A percentile compares a stretch with the other conserved stretches of the same genome.
Conservation (phyloP, 192 early-diverging fungal species). For the Podila verticillata region DNA sequence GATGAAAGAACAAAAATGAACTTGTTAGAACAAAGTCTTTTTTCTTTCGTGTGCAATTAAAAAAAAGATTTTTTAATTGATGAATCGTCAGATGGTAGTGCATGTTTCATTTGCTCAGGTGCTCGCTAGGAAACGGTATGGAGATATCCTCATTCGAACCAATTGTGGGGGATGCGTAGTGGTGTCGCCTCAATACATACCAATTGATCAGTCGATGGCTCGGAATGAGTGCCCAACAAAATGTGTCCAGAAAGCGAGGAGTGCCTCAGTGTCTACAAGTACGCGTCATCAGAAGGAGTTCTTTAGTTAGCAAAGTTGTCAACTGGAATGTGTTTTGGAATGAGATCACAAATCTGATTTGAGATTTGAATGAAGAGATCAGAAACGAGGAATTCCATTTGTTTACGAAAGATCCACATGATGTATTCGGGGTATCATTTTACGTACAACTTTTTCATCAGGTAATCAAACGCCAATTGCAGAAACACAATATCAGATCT, state of each 20-base stretch:
- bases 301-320: neutral
- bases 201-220: neutral
- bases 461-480: constrained; percentile 6
- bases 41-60: neutral
- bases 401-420: constrained; percentile 53
- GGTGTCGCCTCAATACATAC: neutral
- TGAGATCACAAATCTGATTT: neutral
- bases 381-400: constrained; percentile 58
- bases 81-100: constrained; percentile 57
- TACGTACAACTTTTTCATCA: constrained; percentile 57
- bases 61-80: constrained; percentile 8
- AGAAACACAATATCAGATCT: neutral
- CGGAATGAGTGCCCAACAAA: no score
- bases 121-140: constrained; percentile 55
- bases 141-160: constrained; percentile 53
- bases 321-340: neutral
- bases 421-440: constrained; percentile 55
- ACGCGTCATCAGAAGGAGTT: neutral
- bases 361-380: constrained; percentile 24
- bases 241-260: no score
- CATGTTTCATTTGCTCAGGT: constrained; percentile 57
- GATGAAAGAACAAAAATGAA: no score
- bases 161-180: neutral
- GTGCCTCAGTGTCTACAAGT: no score
- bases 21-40: neutral